Base-by-base conservation (phyloP, 1,284 basidiomycete species). In the Schizophyllum amplum region DNA sequence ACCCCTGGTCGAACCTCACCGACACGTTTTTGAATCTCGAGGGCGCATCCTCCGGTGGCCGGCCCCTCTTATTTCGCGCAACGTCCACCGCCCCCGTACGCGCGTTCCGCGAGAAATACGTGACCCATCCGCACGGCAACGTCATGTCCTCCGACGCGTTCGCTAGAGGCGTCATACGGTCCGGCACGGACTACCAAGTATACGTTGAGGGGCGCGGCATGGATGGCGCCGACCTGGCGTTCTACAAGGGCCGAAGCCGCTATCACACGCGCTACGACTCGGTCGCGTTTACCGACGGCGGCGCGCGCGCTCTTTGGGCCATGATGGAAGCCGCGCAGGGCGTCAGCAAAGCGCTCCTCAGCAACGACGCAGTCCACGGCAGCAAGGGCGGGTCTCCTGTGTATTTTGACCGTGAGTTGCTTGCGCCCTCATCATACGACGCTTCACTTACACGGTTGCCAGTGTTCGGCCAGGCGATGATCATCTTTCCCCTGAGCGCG, bases 11-110 rank as follows among this genome's bases (percentile, higher is more conserved):
- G 1, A 79, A 80, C 25, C 68, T 86, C 22, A 78, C 80, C 0
- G 74, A 80, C 24, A 77, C 77, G 0, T 92, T 92, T 69, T 72
- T 92, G 50, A 92, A 91, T 62, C 76, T 91, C 13, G 90, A 92
- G 69, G 90, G 90, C 4, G 87, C 89, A 7, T 81, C 84, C n/a
- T 77, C 84, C 1, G 90, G 87, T 63, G 87, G 89, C 5, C 60
- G 60, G 6, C 57, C 56, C 3, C 24, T 60, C 7, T 49, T 56
- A 9, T 52, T 57, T 22, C 57, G 52, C 51, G 55, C 47, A 5
- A 59, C 57, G 46, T 83, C 80, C 1, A 73, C 76, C 1, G 73
- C 75, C 1, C 72, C 81, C 17, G 72, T 86, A 15, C 70, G 68
- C 4, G 71, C 84, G 0, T 83, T 86, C 68, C 69, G 65, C 9